Evolutionary conservation across 176 grass and related monocot genomes (phyloP).

Genomic region (Pontederia crassipes): DNA sequence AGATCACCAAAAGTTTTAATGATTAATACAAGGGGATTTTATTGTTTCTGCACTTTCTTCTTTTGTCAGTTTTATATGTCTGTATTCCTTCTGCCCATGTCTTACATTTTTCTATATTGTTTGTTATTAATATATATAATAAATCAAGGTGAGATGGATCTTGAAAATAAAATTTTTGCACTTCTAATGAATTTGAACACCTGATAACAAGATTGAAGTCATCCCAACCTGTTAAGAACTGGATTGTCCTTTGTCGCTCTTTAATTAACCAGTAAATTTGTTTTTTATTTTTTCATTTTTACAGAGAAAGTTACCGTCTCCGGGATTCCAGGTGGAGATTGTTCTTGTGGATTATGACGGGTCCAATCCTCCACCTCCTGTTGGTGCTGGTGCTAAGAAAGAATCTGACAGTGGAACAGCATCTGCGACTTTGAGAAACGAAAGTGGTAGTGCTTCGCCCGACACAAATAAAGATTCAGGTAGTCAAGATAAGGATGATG

Average conservation of each 20-base stretch:
- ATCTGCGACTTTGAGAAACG: constrained; percentile 23
- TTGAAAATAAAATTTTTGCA: too few species aligned
- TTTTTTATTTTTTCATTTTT: constrained; percentile 1
- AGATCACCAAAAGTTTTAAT: background rate
- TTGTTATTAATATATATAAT: too few species aligned
- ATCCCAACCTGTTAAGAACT: background rate
- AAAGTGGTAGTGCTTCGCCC: constrained; percentile 21
- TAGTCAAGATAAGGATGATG: constrained; percentile 69
- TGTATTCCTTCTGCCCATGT: too few species aligned
- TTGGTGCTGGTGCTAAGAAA: constrained; percentile 22
- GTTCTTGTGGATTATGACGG: constrained; percentile 77
- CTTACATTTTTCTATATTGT: too few species aligned
- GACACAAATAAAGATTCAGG: constrained; percentile 37
- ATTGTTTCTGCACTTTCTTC: too few species aligned
- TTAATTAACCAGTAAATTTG: background rate
- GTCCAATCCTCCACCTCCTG: constrained; percentile 37
- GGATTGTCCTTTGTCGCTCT: background rate
- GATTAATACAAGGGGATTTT: background rate
- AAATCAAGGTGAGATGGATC: too few species aligned
- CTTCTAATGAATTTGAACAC: too few species aligned
- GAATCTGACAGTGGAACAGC: constrained; percentile 25
- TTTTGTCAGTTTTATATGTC: too few species aligned
- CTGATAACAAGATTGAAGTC: background rate
- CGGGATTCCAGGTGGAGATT: constrained; percentile 83
- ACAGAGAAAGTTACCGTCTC: constrained; percentile 89